phyloP scores from a whole-genome alignment of 352 stramenopile species.

The Phytopythium aichiense region DNA sequence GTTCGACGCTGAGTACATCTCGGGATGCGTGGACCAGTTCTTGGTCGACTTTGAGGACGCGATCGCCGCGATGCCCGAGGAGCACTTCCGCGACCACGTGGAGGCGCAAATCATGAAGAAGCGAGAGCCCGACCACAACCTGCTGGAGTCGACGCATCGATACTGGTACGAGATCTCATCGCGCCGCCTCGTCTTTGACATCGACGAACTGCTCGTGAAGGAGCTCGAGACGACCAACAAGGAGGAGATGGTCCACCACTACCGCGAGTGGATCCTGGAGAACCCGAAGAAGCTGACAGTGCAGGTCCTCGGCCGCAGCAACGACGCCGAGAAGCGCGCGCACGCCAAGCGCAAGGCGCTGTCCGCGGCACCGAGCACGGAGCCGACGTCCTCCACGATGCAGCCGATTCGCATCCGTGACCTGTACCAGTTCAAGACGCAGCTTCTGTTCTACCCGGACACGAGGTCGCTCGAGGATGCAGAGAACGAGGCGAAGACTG shows the following conservation, averaged over 20 bases:
- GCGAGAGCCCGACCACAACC: slow-evolving; percentile 74
- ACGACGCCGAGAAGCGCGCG: slow-evolving; percentile 28
- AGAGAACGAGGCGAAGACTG: slow-evolving; percentile 3
- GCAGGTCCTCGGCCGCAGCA: slow-evolving; percentile 58
- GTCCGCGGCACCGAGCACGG: background rate
- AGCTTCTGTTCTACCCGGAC: slow-evolving; percentile 45
- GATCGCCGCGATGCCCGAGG: slow-evolving; percentile 59
- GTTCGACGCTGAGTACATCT: slow-evolving; percentile 62
- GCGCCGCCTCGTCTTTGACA: slow-evolving; percentile 63
- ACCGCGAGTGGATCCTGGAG: slow-evolving; percentile 60
- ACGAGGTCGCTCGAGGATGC: slow-evolving; percentile 21
- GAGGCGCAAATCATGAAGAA: slow-evolving; percentile 78
- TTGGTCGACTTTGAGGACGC: slow-evolving; percentile 74
- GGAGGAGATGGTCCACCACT: slow-evolving; percentile 52
- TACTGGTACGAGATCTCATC: slow-evolving; percentile 83
- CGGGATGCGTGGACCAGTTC: slow-evolving; percentile 62
- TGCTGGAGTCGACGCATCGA: slow-evolving; percentile 69
- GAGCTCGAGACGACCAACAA: slow-evolving; percentile 71
- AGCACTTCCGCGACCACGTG: slow-evolving; percentile 79
- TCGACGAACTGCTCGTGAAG: slow-evolving; percentile 65
- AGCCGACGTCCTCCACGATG: slow-evolving; percentile 5
- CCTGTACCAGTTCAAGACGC: slow-evolving; percentile 60
- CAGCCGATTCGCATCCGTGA: slow-evolving; percentile 42
- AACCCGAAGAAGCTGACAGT: slow-evolving; percentile 61
- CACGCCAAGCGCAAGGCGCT: slow-evolving; percentile 26